Conservation (phyloP, 2,329 filamentous ascomycete species). For the Fonsecaea nubica region DNA sequence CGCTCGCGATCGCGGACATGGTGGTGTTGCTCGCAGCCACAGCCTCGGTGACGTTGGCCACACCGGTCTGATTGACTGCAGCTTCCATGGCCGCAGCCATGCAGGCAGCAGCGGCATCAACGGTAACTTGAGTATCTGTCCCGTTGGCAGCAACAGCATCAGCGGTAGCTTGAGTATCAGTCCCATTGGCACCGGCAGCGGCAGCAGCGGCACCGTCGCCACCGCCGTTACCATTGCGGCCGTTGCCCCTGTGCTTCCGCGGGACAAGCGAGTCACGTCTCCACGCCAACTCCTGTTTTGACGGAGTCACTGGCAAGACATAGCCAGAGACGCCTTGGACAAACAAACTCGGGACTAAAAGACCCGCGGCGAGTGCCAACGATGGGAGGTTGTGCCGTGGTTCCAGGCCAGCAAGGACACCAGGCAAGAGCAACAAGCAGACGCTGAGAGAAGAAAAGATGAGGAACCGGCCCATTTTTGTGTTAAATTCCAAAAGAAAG, state of each 20-base stretch:
- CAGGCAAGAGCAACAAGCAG: slow-evolving; percentile 24
- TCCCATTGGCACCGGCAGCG: too few species aligned
- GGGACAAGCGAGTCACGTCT: slow-evolving; percentile 9
- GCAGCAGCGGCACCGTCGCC: neutral
- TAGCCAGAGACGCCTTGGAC: slow-evolving; percentile 21
- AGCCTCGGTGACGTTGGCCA: slow-evolving; percentile 21
- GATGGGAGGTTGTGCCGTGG: slow-evolving; percentile 13
- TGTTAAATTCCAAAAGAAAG: slow-evolving; percentile 13
- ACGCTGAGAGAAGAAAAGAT: slow-evolving; percentile 20
- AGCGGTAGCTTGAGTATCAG: neutral
- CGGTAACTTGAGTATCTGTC: neutral
- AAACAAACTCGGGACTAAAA: slow-evolving; percentile 9
- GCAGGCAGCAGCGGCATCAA: slow-evolving; percentile 13
- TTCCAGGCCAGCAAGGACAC: slow-evolving; percentile 24
- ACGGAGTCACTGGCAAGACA: slow-evolving; percentile 6
- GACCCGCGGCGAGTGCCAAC: slow-evolving; percentile 10
- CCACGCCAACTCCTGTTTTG: neutral
- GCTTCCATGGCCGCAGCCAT: slow-evolving; percentile 20
- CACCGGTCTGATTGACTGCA: slow-evolving; percentile 20
- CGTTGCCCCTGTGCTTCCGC: slow-evolving; percentile 1
- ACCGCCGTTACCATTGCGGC: slow-evolving; percentile 9
- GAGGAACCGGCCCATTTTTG: slow-evolving; percentile 31
- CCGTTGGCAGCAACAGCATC: slow-evolving; percentile 4
- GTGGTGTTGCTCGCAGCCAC: slow-evolving; percentile 16
- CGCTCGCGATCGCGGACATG: slow-evolving; percentile 14